Percentiles rank a stretch among this genome's conserved stretches.
Evolutionary conservation across 495 filamentous ascomycete genomes (phyloP).

Genomic region (Aspergillus sparsus): DNA sequence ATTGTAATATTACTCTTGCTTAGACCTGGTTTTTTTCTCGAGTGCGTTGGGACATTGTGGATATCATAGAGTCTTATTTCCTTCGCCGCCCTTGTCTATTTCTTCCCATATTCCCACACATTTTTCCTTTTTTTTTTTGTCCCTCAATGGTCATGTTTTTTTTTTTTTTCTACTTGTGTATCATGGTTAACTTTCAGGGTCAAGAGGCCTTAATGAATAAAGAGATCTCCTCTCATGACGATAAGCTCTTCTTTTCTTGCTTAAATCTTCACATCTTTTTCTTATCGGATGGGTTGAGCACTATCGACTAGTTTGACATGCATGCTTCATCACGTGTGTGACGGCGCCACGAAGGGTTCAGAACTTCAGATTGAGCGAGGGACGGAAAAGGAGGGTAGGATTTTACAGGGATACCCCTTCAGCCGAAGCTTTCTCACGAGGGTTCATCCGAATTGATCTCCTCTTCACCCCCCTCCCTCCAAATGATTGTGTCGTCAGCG

Average conservation of each 20-base stretch:
- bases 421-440: background rate
- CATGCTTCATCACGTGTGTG: background rate
- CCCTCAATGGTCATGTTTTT: conserved; percentile 23
- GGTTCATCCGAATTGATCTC: background rate
- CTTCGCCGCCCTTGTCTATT: conserved; percentile 26
- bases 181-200: conserved; percentile 28
- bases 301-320: conserved; percentile 5
- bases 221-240: conserved; percentile 31
- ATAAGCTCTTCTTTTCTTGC: conserved; percentile 5
- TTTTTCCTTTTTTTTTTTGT: conserved; percentile 9
- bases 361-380: no score
- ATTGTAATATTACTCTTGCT: conserved; percentile 45
- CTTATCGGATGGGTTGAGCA: background rate
- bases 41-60: conserved; percentile 26
- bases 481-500: conserved; percentile 1
- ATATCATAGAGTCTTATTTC: conserved; percentile 29
- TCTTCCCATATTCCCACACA: conserved; percentile 19
- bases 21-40: conserved; percentile 32
- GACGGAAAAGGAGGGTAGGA: background rate
- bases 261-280: background rate
- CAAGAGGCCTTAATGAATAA: conserved; percentile 29
- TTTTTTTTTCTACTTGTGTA: conserved; percentile 23
- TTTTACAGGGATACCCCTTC: background rate
- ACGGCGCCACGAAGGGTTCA: no score
- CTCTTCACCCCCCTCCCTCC: background rate